Evolutionary conservation across 352 stramenopile genomes (phyloP), one percentile per base, ranked within the genome.

Genomic region (Phytophthora ramorum): DNA sequence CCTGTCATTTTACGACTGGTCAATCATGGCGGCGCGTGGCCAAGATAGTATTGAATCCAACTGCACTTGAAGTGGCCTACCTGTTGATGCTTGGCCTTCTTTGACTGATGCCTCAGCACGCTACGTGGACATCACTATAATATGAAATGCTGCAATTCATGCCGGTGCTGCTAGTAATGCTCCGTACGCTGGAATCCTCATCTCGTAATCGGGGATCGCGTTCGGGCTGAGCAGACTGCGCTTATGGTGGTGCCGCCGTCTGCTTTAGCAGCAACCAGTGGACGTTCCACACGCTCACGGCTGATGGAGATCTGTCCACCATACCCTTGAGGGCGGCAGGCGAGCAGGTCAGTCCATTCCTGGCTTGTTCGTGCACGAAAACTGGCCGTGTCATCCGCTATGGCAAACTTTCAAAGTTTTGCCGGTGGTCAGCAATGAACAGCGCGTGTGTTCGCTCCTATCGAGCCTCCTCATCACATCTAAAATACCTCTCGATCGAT

Each of bases 351-450:
- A 28, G 45, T 55, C 37, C 37, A 51, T 30, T 38, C 52, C 30
- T 38, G 26, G 32, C 32, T 61, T 63, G 52, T 58, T 62, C 20
- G 54, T 48, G 38, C 47, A 34, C 43, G 49, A 40, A 53, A 48
- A 41, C 35, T 41, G 35, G 35, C 14, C 49, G 53, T 48, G 24
- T 56, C 56, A 63, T 34, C 44, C 22, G 44, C 38, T 44, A 44
- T 24, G 35, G 20, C 9, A 51, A 65, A 52, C 9, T 51, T 65
- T 52, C 16, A 37, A 58, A 59, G 16, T 53, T 53, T 24, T 26
- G 20, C 13, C 13, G 46, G 46, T 53, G 46, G 46, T 26, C 46
- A 53, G 46, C 16, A 22, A 26, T 38, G 32, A 12, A 37, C 32
- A 37, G 10, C 35, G 14, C 14, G 26, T 41, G 46, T 16, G 26